Evolutionary conservation across 164 flowering plant genomes (phyloP), one percentile per base, ranked within the genome.

Genomic region (Annona squamosa): DNA sequence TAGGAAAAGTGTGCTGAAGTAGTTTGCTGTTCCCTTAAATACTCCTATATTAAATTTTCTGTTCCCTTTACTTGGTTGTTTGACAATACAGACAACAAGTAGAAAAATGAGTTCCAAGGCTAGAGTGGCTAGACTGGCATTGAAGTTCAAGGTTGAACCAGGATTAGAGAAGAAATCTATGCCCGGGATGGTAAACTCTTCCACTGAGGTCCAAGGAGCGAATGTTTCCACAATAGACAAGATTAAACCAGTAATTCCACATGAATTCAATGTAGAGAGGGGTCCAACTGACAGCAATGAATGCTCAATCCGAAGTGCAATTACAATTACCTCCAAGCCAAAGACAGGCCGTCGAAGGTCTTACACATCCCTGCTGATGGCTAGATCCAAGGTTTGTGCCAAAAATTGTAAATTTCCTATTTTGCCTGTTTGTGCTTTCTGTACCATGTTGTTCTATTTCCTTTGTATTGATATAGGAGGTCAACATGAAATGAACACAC

Each of bases 311-410:
- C 66, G 63, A 65, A 71, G 37, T 16, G 43, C 73, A 45, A 71
- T 84, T 43, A 77, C 80, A 10, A 18, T 69, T n/a, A 78, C 37
- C 65, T 26, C 82, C 66, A 78, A 57, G 68, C 83, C 80, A 71
- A 88, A 77, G 77, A 71, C 82, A 46, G 73, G 67, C 41, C 90
- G 95, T 16, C 86, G 97, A 79, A 87, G 79, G 73, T 93, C 98
- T 70, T 93, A 78, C 78, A 91, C 97, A 47, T 85, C 87, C 63
- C 76, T 80, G 37, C 80, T 93, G 17, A 73, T 91, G 76, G 80
- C 83, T 46, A 77, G 82, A 85, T 82, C 89, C 46, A 86, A 90
- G 97, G 98, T 93, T 56, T 67, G 37, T 18, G 7, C 17, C 56
- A 18, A 63, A 26, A 26, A 26, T 26, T 26, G 16, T 72, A 26